Percentiles rank a stretch among this genome's conserved stretches.
Conservation (phyloP, 352 stramenopile species). For the Thalassiosira mediterranea region DNA sequence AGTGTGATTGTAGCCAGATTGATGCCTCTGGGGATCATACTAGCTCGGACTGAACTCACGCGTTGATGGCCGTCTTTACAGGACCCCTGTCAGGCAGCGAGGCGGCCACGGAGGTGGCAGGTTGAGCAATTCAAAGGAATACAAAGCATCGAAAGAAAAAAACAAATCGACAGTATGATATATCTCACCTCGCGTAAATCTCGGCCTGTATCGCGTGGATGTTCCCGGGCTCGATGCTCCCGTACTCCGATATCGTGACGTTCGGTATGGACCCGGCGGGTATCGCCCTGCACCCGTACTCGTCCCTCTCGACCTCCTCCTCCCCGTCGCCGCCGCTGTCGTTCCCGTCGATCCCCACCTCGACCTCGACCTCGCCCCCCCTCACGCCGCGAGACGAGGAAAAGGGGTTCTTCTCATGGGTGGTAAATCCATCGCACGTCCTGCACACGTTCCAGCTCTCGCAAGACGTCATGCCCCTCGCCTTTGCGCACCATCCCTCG, state of each 20-base stretch:
- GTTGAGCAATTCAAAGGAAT: background rate
- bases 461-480: conserved; percentile 79
- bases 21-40: too few species aligned
- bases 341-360: background rate
- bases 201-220: conserved; percentile 94
- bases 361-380: background rate
- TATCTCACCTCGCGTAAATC: conserved; percentile 87
- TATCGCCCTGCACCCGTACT: conserved; percentile 39
- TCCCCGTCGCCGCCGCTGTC: background rate
- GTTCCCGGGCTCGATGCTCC: conserved; percentile 79
- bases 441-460: conserved; percentile 90
- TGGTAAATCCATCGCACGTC: conserved; percentile 85
- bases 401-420: background rate
- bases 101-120: background rate
- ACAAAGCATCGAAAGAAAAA: too few species aligned
- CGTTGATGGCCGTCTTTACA: conserved; percentile 92
- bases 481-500: conserved; percentile 72
- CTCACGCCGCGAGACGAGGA: too few species aligned
- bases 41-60: too few species aligned
- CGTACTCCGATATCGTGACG: conserved; percentile 95
- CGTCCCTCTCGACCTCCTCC: conserved; percentile 12
- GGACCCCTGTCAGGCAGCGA: conserved; percentile 81
- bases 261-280: conserved; percentile 86
- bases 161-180: too few species aligned
- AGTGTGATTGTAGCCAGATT: too few species aligned